phyloP scores from a whole-genome alignment of 345 rosid genomes.

The Trapa incisa region DNA sequence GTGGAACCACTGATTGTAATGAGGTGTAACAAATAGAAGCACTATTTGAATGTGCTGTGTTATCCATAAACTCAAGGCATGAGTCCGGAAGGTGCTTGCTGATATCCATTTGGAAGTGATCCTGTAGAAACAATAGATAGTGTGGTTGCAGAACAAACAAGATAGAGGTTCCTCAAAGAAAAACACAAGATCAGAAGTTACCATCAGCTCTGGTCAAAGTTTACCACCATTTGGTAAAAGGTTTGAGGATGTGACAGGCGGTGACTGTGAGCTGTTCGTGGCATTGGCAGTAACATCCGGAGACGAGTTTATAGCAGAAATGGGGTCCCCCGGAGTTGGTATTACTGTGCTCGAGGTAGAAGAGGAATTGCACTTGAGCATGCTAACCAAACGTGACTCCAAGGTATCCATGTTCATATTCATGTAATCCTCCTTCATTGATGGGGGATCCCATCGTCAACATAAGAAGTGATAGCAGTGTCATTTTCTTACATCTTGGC shows the following conservation, averaged over 20 bases:
- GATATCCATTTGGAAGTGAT: constrained; percentile 51
- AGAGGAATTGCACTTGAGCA: constrained; percentile 29
- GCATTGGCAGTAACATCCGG: constrained; percentile 40
- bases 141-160: constrained; percentile 3
- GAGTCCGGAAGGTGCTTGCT: constrained; percentile 32
- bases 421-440: constrained; percentile 67
- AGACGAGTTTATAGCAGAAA: constrained; percentile 40
- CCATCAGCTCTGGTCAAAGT: constrained; percentile 40
- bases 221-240: constrained; percentile 36
- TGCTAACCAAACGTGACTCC: constrained; percentile 44
- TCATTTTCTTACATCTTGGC: constrained; percentile 40
- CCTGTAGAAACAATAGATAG: constrained; percentile 30
- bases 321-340: constrained; percentile 90
- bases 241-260: constrained; percentile 36
- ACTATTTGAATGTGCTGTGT: too few relatives aligned
- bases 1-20: too few relatives aligned
- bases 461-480: neutral
- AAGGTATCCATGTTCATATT: constrained; percentile 38
- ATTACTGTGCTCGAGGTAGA: constrained; percentile 67
- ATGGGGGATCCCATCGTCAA: neutral
- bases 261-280: constrained; percentile 28
- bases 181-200: constrained; percentile 14
- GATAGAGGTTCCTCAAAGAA: constrained; percentile 3
- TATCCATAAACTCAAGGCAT: too few relatives aligned
- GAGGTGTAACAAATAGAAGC: too few relatives aligned